These are phyloP conservation scores for Termitomyces bulborhizus DNA, from an alignment of 768 basidiomycete genomes.

Conservation along the genomic window DNA sequence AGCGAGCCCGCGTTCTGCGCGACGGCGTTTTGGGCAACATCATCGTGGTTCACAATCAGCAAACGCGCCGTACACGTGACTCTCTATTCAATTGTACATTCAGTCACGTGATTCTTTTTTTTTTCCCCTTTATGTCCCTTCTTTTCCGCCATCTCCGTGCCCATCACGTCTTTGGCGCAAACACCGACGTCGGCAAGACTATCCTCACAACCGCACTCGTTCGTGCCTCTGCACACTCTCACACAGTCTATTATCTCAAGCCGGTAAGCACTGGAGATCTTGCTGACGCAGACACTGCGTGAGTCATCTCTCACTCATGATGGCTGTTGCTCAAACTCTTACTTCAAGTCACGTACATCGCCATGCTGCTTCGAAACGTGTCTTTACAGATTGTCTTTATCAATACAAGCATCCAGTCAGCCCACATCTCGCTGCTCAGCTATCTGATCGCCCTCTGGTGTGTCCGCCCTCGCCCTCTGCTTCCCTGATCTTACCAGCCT, in stretches of 20 bases:
- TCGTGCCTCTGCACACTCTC: slow-evolving; percentile 58
- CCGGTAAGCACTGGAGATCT: slow-evolving; percentile 86
- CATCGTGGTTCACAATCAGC: too few species aligned
- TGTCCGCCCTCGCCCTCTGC: background rate
- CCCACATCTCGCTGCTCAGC: slow-evolving; percentile 79
- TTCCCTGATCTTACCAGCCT: background rate
- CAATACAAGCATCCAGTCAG: slow-evolving; percentile 87
- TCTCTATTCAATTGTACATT: too few species aligned
- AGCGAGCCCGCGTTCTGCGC: slow-evolving; percentile 37
- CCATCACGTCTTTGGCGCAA: slow-evolving; percentile 92
- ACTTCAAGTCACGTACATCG: slow-evolving; percentile 57
- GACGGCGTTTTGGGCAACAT: slow-evolving; percentile 40
- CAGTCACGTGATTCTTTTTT: background rate
- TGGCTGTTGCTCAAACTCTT: background rate
- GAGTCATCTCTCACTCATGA: background rate
- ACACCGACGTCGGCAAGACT: slow-evolving; percentile 96
- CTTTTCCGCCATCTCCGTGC: slow-evolving; percentile 82
- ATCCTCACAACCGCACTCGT: slow-evolving; percentile 82
- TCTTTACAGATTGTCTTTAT: slow-evolving; percentile 69
- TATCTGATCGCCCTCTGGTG: slow-evolving; percentile 24
- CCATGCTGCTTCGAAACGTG: slow-evolving; percentile 31
- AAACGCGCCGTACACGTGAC: too few species aligned
- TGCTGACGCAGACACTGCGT: slow-evolving; percentile 84
- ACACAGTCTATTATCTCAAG: slow-evolving; percentile 68
- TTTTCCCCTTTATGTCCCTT: slow-evolving; percentile 30